Base-by-base conservation (phyloP, 768 basidiomycete genomes). In the Hygrophorus russula region DNA sequence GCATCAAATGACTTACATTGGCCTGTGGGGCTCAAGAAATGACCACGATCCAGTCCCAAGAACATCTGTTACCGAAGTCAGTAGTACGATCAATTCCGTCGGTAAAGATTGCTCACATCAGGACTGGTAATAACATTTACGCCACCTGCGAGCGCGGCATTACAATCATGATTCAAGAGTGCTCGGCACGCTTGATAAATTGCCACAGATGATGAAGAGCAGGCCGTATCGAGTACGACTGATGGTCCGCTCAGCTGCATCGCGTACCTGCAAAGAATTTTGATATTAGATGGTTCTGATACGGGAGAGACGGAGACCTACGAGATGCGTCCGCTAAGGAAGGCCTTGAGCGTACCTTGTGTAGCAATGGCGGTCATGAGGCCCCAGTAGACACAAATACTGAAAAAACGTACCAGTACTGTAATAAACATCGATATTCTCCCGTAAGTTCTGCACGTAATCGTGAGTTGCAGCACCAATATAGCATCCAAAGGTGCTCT, bases 1-100 rank as follows among this genome's bases (percentile, higher is more conserved):
- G 72, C 74, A 47, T 85, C 83, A 53, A 84, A 85, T 0, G 80
- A 59, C 49, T 74, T 82, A 57, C 80, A 82, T 53, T 78, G 76
- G 4, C 81, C 82, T 0, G 74, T 72, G 0, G 73, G 69, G 51
- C 70, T 78, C 39, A 86, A 59, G 53, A 86, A 84, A 53, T 81
- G 80, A 0, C 72, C 82, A 20, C 74, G 68, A 47, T 82, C 78
- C 2, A 86, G 37, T n/a, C 48, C 82, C 11, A 80, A 53, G 48
- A 76, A 80, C 75, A 80, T 79, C 83, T 85, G 49, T 6, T 12
- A 12, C 28, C 20, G 13, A 9, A 8, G 19, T 24, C 24, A 24
- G 24, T 7, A 3, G 24, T 7, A 24, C 24, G 31, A 33, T 20
- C 12, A 37, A 29, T 12, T 12, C 2, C 5, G 12, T 35, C 2